phyloP scores from a whole-genome alignment of 805 yeast genomes.

The Blastobotrys robertii region DNA sequence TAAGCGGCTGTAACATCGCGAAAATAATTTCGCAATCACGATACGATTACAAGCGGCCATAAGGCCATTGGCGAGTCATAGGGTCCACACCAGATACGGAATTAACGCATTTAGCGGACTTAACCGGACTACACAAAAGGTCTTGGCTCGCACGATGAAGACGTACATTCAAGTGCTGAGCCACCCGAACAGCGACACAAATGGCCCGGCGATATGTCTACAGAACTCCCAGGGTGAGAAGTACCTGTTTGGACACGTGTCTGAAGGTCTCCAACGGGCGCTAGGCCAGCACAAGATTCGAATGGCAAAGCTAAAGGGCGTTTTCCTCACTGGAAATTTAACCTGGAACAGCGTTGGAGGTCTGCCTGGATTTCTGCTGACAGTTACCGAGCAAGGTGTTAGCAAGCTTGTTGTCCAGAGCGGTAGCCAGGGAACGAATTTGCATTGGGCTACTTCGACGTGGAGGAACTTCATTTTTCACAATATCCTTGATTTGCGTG shows the following conservation, averaged over 20 bases:
- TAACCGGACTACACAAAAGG: too few species aligned
- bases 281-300: slow-evolving; percentile 51
- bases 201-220: slow-evolving; percentile 40
- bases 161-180: slow-evolving; percentile 22
- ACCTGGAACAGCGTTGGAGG: slow-evolving; percentile 84
- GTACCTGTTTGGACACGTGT: slow-evolving; percentile 66
- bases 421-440: background rate
- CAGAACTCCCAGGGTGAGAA: slow-evolving; percentile 39
- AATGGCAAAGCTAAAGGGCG: slow-evolving; percentile 47
- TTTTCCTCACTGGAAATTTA: slow-evolving; percentile 72
- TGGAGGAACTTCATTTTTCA: slow-evolving; percentile 87
- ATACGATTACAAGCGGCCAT: too few species aligned
- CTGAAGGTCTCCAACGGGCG: slow-evolving; percentile 81
- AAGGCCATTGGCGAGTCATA: too few species aligned
- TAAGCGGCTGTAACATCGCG: too few species aligned
- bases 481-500: slow-evolving; percentile 36
- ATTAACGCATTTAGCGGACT: too few species aligned
- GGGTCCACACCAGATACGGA: too few species aligned
- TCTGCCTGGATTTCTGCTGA: slow-evolving; percentile 76
- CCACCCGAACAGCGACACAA: slow-evolving; percentile 40
- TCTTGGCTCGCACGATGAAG: slow-evolving; percentile 14
- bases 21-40: too few species aligned
- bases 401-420: slow-evolving; percentile 10
- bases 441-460: slow-evolving; percentile 25
- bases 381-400: slow-evolving; percentile 66